phyloP scores from a whole-genome alignment of 139 green algal species.

The Pseudopediastrum boryanum region DNA sequence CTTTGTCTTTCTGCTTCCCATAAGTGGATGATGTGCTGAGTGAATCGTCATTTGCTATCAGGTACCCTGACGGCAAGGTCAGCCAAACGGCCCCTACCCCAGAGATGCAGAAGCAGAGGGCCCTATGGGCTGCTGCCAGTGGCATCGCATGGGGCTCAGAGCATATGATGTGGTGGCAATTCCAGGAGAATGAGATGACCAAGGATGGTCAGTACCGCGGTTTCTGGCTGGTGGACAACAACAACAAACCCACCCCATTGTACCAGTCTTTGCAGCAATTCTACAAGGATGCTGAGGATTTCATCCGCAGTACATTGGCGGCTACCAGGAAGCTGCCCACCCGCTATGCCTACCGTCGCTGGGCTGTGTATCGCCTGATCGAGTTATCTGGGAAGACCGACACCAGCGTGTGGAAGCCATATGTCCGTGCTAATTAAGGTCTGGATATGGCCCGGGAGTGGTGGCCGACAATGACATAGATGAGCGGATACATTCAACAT shows the following conservation, averaged over 20 bases:
- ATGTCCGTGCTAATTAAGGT: too few species aligned
- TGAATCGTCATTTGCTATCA: too few species aligned
- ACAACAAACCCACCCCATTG: conserved; percentile 20
- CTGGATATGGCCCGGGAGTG: too few species aligned
- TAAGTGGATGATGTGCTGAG: too few species aligned
- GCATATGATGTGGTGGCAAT: conserved; percentile 35
- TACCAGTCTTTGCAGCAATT: conserved; percentile 19
- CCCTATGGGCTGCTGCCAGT: conserved; percentile 11
- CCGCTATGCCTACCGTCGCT: conserved; percentile 9
- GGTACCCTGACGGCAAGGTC: too few species aligned
- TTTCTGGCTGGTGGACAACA: conserved; percentile 33
- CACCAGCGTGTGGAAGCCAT: conserved; percentile 11
- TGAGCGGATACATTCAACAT: too few species aligned
- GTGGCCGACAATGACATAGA: too few species aligned
- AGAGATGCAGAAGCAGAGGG: conserved; percentile 22
- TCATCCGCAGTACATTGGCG: conserved; percentile 10
- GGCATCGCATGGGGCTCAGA: conserved; percentile 21
- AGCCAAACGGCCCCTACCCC: conserved; percentile 27
- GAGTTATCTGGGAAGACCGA: conserved; percentile 25
- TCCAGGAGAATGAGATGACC: conserved; percentile 25
- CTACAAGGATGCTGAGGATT: conserved; percentile 16
- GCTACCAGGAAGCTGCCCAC: conserved; percentile 17
- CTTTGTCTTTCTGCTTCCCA: too few species aligned
- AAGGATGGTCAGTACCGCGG: conserved; percentile 12
- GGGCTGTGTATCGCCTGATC: conserved; percentile 22